These are phyloP conservation scores for Trichoderma harzianum DNA, from an alignment of 2,329 filamentous ascomycete genomes.

Conservation along the genomic window DNA sequence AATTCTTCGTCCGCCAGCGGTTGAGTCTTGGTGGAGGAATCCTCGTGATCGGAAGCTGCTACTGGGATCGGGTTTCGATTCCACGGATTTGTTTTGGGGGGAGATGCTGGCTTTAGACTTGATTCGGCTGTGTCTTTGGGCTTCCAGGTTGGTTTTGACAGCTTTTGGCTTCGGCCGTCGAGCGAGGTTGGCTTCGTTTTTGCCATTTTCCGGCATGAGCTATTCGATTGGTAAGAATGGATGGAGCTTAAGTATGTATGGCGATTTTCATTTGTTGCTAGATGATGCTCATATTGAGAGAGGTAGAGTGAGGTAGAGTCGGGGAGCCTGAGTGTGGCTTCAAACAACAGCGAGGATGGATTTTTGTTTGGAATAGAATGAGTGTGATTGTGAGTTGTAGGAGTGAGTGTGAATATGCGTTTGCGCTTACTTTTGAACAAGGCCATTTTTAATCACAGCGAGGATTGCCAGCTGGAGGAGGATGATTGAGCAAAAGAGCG, in stretches of 20 bases:
- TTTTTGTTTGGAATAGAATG: neutral
- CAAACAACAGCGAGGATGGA: neutral
- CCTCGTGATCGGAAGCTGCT: neutral
- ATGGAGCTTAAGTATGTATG: neutral
- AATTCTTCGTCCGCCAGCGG: slow-evolving; percentile 16
- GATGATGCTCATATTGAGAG: neutral
- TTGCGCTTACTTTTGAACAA: neutral
- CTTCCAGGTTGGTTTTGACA: slow-evolving; percentile 13
- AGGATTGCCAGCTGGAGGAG: slow-evolving; percentile 2
- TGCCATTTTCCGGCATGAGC: neutral
- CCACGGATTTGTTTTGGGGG: slow-evolving; percentile 35
- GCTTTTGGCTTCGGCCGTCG: slow-evolving; percentile 26
- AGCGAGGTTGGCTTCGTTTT: slow-evolving; percentile 28
- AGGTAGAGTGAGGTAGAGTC: too few species aligned
- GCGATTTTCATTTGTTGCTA: too few species aligned
- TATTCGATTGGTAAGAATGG: neutral
- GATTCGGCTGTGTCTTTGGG: slow-evolving; percentile 8
- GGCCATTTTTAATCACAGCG: neutral
- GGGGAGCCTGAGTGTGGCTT: neutral
- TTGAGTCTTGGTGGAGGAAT: neutral
- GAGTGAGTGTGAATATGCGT: neutral
- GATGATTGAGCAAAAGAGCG: neutral
- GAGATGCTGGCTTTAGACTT: slow-evolving; percentile 32
- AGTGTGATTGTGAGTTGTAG: too few species aligned
- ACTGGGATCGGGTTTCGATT: neutral